These are phyloP conservation scores for Fragaria ananassa DNA, from an alignment of 306 rosid genomes.

Conservation along the genomic window DNA sequence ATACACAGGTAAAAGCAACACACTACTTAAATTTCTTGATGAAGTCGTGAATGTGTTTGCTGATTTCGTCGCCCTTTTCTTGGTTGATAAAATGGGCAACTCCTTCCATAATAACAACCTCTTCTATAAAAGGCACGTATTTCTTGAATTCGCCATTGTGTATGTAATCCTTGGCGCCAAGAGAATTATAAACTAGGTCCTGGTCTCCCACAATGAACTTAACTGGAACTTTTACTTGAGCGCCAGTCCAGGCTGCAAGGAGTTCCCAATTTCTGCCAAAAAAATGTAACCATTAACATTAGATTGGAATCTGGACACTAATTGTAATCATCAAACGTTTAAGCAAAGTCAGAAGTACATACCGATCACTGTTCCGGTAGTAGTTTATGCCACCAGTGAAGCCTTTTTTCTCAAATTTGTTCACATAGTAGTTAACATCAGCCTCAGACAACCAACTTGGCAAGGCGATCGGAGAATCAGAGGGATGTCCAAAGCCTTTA, in stretches of 20 bases:
- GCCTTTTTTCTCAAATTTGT: constrained; percentile 54
- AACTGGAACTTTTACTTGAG: constrained; percentile 53
- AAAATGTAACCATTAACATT: too few relatives aligned
- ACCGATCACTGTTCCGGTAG: constrained; percentile 60
- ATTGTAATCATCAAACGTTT: not conserved
- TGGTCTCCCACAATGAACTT: constrained; percentile 72
- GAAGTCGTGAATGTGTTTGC: constrained; percentile 54
- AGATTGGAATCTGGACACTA: not conserved
- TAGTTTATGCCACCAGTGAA: constrained; percentile 69
- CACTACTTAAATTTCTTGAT: constrained; percentile 27
- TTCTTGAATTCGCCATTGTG: constrained; percentile 65
- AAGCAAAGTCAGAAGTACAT: constrained; percentile 17
- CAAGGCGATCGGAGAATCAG: constrained; percentile 36
- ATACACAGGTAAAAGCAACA: not conserved
- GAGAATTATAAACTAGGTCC: constrained; percentile 55
- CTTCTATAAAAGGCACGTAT: constrained; percentile 55
- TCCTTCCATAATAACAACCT: constrained; percentile 58
- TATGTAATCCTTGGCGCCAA: constrained; percentile 51
- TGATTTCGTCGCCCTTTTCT: constrained; percentile 60
- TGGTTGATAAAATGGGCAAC: constrained; percentile 58
- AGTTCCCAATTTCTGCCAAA: constrained; percentile 54
- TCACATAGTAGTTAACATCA: constrained; percentile 53
- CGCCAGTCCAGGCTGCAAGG: constrained; percentile 62
- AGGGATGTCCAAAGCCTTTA: constrained; percentile 35
- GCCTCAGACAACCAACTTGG: constrained; percentile 77